Evolutionary conservation across 108 stramenopile species (phyloP).

Genomic region (Pseudonitzschia multistriata): DNA sequence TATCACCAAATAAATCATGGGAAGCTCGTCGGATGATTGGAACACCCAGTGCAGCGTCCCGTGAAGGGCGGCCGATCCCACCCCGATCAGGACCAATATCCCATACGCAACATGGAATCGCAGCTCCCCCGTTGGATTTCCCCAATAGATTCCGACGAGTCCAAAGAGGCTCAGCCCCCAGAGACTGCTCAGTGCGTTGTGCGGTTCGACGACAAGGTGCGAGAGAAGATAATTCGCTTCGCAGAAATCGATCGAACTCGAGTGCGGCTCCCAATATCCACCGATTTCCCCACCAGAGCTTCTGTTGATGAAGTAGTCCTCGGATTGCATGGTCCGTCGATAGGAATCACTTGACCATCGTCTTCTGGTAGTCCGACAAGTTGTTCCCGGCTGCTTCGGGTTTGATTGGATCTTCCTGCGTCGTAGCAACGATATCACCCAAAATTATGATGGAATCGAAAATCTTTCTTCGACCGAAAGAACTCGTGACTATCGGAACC

Average conservation of each 20-base stretch:
- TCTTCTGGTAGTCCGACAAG: not conserved
- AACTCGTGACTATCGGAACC: too few species aligned
- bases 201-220: constrained; percentile 33
- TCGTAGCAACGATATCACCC: too few species aligned
- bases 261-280: constrained; percentile 39
- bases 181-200: constrained; percentile 37
- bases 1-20: constrained; percentile 38
- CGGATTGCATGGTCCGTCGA: constrained; percentile 5
- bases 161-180: constrained; percentile 33
- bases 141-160: constrained; percentile 19
- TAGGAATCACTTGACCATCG: too few species aligned
- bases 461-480: too few species aligned
- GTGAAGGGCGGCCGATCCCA: constrained; percentile 42
- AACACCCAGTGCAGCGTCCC: constrained; percentile 37
- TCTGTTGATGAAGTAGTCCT: constrained; percentile 4
- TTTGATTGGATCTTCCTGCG: too few species aligned
- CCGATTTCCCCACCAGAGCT: not conserved
- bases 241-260: constrained; percentile 43
- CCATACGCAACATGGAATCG: constrained; percentile 25
- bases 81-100: constrained; percentile 36
- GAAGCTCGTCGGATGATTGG: constrained; percentile 39
- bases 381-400: not conserved
- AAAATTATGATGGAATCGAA: too few species aligned
- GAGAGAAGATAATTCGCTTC: constrained; percentile 42
- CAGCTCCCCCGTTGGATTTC: constrained; percentile 38